Evolutionary conservation across 306 rosid species (phyloP).

Genomic region (Rosa rugosa): DNA sequence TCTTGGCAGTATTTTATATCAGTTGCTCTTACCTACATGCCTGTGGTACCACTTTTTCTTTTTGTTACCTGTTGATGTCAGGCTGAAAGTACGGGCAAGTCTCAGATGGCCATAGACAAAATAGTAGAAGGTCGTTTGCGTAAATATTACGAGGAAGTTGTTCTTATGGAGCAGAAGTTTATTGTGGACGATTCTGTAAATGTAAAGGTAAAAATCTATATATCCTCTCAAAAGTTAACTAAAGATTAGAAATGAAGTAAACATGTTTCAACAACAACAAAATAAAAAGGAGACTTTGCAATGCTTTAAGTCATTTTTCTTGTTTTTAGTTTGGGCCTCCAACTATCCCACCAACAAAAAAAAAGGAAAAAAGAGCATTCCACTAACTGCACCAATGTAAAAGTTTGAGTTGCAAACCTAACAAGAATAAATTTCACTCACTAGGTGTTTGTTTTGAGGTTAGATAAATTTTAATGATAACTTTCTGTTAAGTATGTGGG

Average conservation of each 20-base stretch:
- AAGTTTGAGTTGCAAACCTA: background rate
- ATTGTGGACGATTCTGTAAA: conserved; percentile 60
- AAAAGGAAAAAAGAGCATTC: background rate
- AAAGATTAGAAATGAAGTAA: background rate
- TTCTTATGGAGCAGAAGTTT: conserved; percentile 86
- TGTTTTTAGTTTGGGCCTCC: background rate
- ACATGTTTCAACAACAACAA: background rate
- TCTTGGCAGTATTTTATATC: background rate
- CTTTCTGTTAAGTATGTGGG: background rate
- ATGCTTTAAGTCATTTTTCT: background rate
- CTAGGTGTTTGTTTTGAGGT: background rate
- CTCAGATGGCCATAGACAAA: conserved; percentile 85
- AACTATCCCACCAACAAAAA: background rate
- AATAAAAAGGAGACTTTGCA: too few species aligned
- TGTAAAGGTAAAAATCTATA: conserved; percentile 52
- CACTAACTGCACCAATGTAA: background rate
- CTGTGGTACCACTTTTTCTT: background rate
- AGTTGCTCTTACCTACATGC: background rate
- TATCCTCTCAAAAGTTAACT: background rate
- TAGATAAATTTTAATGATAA: background rate
- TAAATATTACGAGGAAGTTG: conserved; percentile 88
- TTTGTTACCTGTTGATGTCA: conserved; percentile 31
- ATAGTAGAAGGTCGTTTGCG: conserved; percentile 93
- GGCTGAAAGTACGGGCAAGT: conserved; percentile 83
- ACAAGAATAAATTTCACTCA: background rate